A percentile compares a stretch with the other conserved stretches of the same genome.
phyloP scores from a whole-genome alignment of 257 asterid genomes.

The Fraxinus americana region DNA sequence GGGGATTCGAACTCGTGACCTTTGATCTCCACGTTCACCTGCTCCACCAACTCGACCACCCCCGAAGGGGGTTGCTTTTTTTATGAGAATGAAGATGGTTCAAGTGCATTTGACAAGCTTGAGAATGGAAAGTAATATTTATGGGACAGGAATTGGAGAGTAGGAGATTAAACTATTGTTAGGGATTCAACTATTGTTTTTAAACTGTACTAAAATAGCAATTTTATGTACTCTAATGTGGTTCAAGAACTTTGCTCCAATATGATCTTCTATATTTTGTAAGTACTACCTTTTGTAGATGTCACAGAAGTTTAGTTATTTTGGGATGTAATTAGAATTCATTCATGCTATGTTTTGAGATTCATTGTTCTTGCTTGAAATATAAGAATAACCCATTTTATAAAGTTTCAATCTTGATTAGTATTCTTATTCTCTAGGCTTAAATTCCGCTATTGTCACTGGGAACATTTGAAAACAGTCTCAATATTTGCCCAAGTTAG shows the following conservation, averaged over 20 bases:
- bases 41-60: too few species aligned
- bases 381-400: constrained; percentile 1
- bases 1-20: too few species aligned
- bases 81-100: too few species aligned
- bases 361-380: not conserved
- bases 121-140: too few species aligned
- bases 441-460: not conserved
- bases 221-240: not conserved
- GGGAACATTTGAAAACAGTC: constrained; percentile 37
- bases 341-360: not conserved
- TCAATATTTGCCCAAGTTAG: constrained; percentile 16
- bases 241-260: not conserved
- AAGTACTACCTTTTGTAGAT: not conserved
- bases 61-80: too few species aligned
- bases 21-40: too few species aligned
- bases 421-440: constrained; percentile 14
- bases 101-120: too few species aligned
- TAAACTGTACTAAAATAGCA: not conserved
- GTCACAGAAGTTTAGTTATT: not conserved
- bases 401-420: constrained; percentile 30
- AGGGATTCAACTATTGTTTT: too few species aligned
- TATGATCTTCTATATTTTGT: not conserved
- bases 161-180: too few species aligned
- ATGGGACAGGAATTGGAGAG: too few species aligned
- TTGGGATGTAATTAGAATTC: constrained; percentile 8